phyloP scores from a whole-genome alignment of 2,329 filamentous ascomycete genomes.

The Sporothrix curviconia region DNA sequence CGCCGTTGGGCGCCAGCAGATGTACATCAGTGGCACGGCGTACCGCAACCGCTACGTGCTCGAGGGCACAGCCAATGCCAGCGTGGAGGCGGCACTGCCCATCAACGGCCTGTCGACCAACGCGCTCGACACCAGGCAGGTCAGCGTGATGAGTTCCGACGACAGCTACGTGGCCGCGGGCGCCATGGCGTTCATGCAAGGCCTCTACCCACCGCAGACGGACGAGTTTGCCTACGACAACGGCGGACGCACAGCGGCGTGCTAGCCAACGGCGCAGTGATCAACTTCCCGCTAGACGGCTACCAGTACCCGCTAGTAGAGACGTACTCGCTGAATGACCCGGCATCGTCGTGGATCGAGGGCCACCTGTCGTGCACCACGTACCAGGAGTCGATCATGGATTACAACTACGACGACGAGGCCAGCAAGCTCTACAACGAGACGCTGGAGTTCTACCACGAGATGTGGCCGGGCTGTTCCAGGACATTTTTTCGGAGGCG shows the following conservation, averaged over 20 bases:
- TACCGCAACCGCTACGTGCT: conserved; percentile 45
- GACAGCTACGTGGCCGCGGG: conserved; percentile 54
- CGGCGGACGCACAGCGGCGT: conserved; percentile 23
- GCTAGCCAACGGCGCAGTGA: conserved; percentile 39
- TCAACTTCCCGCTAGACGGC: conserved; percentile 63
- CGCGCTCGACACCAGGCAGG: conserved; percentile 43
- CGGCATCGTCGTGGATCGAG: conserved; percentile 39
- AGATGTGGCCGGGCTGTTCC: conserved; percentile 35
- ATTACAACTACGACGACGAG: conserved; percentile 22
- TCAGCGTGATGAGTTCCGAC: conserved; percentile 36
- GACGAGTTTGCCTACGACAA: conserved; percentile 32
- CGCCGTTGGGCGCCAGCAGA: conserved; percentile 49
- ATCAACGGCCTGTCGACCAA: conserved; percentile 38
- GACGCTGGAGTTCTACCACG: conserved; percentile 35
- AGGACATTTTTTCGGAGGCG: conserved; percentile 30
- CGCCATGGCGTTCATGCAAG: conserved; percentile 73
- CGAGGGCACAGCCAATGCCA: conserved; percentile 19
- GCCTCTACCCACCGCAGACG: conserved; percentile 68
- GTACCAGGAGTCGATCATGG: conserved; percentile 29
- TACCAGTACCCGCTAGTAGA: conserved; percentile 72
- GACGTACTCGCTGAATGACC: conserved; percentile 28
- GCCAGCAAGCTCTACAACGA: conserved; percentile 20
- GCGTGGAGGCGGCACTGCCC: conserved; percentile 23
- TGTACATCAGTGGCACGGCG: conserved; percentile 40
- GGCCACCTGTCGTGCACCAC: conserved; percentile 33